These are phyloP conservation scores for Cladosporium halotolerans DNA, from an alignment of 2,329 filamentous ascomycete genomes.

Conservation along the genomic window DNA sequence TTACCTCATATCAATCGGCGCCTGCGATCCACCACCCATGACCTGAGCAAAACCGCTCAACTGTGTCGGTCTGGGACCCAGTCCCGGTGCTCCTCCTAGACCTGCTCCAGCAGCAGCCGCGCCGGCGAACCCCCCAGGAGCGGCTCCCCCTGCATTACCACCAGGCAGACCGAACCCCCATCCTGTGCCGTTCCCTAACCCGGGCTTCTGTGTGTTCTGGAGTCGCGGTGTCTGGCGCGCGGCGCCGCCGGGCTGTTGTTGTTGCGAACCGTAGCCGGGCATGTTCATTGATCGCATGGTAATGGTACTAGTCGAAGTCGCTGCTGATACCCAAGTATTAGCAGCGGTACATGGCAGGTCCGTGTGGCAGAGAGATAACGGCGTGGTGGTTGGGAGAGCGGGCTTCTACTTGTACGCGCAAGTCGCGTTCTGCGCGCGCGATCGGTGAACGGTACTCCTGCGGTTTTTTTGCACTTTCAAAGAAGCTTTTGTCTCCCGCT, in stretches of 20 bases:
- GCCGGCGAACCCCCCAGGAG: constrained; percentile 12
- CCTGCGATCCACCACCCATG: constrained; percentile 29
- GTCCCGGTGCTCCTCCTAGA: constrained; percentile 10
- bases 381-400: not conserved
- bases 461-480: not conserved
- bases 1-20: constrained; percentile 32
- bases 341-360: too few species aligned
- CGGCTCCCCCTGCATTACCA: constrained; percentile 36
- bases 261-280: constrained; percentile 41
- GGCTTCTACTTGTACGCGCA: too few species aligned
- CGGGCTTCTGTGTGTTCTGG: constrained; percentile 29
- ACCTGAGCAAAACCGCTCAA: constrained; percentile 31
- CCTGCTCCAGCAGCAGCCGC: constrained; percentile 9
- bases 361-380: too few species aligned
- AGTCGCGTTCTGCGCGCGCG: not conserved
- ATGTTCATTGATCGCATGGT: constrained; percentile 47
- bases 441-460: not conserved
- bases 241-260: constrained; percentile 6
- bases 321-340: not conserved
- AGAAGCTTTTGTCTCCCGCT: too few species aligned
- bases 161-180: constrained; percentile 52
- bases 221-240: constrained; percentile 24
- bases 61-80: constrained; percentile 21
- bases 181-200: constrained; percentile 46
- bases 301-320: constrained; percentile 16